Conservation (phyloP, 345 rosid genomes). For the Cochlearia excelsa region DNA sequence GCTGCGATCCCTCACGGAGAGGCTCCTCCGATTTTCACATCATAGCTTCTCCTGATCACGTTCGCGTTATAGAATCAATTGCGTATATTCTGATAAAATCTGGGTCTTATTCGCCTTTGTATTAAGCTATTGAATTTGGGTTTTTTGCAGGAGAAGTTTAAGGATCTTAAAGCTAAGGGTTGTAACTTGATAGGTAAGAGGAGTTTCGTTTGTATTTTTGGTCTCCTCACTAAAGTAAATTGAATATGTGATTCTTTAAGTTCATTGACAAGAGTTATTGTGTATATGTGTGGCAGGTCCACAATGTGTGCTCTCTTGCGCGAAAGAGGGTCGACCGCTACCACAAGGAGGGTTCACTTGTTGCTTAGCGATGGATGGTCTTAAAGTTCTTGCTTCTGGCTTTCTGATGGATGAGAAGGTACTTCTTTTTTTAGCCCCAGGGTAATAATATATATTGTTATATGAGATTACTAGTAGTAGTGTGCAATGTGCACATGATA, state of each 20-base stretch:
- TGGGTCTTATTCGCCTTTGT: not conserved
- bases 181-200: constrained; percentile 77
- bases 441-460: too few species aligned
- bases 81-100: not conserved
- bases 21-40: constrained; percentile 71
- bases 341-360: constrained; percentile 84
- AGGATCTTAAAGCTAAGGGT: constrained; percentile 73
- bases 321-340: constrained; percentile 64
- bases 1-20: constrained; percentile 89
- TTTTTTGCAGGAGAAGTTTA: constrained; percentile 72
- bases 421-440: not conserved
- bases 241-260: not conserved
- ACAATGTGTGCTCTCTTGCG: constrained; percentile 83
- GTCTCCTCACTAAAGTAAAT: not conserved
- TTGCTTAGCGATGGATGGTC: constrained; percentile 93
- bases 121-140: not conserved
- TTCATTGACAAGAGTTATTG: not conserved
- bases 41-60: constrained; percentile 76
- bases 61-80: constrained; percentile 8
- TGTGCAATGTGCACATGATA: not conserved
- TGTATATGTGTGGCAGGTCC: constrained; percentile 57
- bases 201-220: not conserved
- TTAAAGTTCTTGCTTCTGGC: constrained; percentile 86
- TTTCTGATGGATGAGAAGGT: constrained; percentile 87
- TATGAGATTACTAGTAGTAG: not conserved